These are phyloP conservation scores for Ballota nigra DNA, from an alignment of 257 asterid species.

Conservation along the genomic window DNA sequence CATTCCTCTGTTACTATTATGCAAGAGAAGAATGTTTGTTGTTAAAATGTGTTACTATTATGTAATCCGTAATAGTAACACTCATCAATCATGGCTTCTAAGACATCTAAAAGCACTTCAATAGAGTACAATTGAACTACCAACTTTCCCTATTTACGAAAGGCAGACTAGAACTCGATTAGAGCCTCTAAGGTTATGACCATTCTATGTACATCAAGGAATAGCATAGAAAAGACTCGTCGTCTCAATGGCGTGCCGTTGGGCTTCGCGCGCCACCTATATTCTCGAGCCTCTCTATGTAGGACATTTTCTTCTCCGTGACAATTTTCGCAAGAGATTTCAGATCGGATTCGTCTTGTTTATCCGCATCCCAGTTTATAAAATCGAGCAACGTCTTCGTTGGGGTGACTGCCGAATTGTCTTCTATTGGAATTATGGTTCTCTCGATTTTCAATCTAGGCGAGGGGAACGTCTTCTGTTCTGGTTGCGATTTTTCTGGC, in stretches of 20 bases:
- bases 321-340: slow-evolving; percentile 28
- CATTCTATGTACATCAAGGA: slow-evolving; percentile 15
- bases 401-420: slow-evolving; percentile 28
- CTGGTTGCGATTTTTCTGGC: slow-evolving; percentile 33
- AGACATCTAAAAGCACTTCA: slow-evolving; percentile 17
- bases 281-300: slow-evolving; percentile 61
- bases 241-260: slow-evolving; percentile 58
- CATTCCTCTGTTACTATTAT: too few relatives aligned
- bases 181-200: slow-evolving; percentile 14
- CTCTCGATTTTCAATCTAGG: background rate
- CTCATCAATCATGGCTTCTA: background rate
- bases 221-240: background rate
- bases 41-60: slow-evolving; percentile 12
- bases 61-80: background rate
- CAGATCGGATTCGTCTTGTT: slow-evolving; percentile 23
- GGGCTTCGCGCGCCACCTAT: slow-evolving; percentile 77
- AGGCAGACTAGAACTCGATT: slow-evolving; percentile 8
- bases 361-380: slow-evolving; percentile 51
- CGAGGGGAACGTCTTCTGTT: slow-evolving; percentile 14
- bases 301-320: slow-evolving; percentile 53
- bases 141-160: slow-evolving; percentile 17
- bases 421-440: slow-evolving; percentile 31
- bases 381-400: slow-evolving; percentile 47
- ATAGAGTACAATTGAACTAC: slow-evolving; percentile 10
- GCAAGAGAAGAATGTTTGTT: background rate